phyloP scores from a whole-genome alignment of 176 grass and related monocot genomes.

The Typha latifolia region DNA sequence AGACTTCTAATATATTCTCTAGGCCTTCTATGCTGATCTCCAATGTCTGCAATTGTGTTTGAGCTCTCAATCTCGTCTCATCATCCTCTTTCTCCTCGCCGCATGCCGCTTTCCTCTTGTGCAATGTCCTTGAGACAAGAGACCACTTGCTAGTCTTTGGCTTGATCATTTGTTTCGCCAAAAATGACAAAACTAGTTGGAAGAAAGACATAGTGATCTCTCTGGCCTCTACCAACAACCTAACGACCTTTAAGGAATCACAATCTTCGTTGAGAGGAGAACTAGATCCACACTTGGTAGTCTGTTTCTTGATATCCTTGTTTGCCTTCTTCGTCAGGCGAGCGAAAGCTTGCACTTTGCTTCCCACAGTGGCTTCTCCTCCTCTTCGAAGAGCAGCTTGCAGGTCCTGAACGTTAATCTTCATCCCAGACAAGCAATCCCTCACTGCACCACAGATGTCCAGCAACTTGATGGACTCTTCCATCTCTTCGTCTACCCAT shows the following conservation, averaged over 20 bases:
- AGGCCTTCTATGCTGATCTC: constrained; percentile 30
- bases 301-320: constrained; percentile 44
- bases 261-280: constrained; percentile 10
- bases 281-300: constrained; percentile 21
- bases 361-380: constrained; percentile 14
- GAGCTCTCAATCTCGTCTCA: not conserved
- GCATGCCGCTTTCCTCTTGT: constrained; percentile 22
- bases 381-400: constrained; percentile 27
- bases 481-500: constrained; percentile 24
- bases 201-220: constrained; percentile 29
- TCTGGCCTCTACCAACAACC: constrained; percentile 35
- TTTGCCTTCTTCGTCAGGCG: constrained; percentile 33
- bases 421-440: constrained; percentile 28
- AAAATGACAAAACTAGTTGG: constrained; percentile 9
- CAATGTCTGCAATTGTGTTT: constrained; percentile 26
- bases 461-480: constrained; percentile 26
- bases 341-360: constrained; percentile 27
- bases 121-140: constrained; percentile 31
- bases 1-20: constrained; percentile 15
- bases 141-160: constrained; percentile 35
- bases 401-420: constrained; percentile 28
- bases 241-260: constrained; percentile 9
- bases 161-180: constrained; percentile 14
- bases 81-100: constrained; percentile 20
- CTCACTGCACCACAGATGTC: constrained; percentile 37